These are phyloP conservation scores for Adansonia digitata DNA, from an alignment of 345 rosid species.

Conservation along the genomic window DNA sequence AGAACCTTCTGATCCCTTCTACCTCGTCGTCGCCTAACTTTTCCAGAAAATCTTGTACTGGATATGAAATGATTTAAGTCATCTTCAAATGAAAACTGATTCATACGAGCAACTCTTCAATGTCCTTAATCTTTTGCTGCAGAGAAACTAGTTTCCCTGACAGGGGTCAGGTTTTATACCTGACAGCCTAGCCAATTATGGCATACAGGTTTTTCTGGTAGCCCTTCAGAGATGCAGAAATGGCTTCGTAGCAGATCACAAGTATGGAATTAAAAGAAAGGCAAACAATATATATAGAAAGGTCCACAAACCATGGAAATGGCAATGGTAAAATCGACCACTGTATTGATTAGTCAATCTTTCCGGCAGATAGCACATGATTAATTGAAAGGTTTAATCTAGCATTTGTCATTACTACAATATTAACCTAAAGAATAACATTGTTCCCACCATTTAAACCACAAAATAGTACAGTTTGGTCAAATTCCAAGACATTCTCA, in stretches of 20 bases:
- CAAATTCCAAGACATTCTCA: slow-evolving; percentile 3
- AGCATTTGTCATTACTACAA: neutral
- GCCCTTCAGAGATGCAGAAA: neutral
- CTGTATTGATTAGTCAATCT: neutral
- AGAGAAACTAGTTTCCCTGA: neutral
- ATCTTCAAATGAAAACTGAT: too few species aligned
- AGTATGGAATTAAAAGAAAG: neutral
- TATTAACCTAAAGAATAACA: neutral
- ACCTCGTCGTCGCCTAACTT: too few species aligned
- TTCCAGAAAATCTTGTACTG: too few species aligned
- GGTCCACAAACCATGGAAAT: neutral
- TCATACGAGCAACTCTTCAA: neutral
- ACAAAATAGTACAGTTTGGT: neutral
- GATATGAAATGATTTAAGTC: too few species aligned
- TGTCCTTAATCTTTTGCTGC: neutral
- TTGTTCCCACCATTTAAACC: neutral
- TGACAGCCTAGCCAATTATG: neutral
- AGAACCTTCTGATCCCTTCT: too few species aligned
- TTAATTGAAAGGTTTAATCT: neutral
- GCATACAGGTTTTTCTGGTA: neutral
- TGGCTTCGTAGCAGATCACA: neutral
- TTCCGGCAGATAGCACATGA: neutral
- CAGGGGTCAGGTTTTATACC: neutral
- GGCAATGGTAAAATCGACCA: neutral
- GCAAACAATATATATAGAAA: neutral